Conservation (phyloP, 2,329 filamentous ascomycete species). For the Cercospora citrullina region DNA sequence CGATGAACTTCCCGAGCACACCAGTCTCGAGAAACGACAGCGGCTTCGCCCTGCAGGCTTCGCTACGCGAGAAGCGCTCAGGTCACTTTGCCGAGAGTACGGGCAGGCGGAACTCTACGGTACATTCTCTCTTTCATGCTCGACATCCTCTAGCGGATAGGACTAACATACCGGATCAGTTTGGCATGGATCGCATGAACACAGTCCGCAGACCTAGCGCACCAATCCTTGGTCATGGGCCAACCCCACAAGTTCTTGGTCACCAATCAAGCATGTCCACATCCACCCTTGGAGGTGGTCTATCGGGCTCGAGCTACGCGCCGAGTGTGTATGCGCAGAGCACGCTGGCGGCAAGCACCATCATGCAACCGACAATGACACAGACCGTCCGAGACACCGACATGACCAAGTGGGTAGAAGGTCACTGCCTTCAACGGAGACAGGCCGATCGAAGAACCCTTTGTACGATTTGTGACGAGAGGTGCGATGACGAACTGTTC, state of each 20-base stretch:
- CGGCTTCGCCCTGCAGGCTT: conserved; percentile 81
- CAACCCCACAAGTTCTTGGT: conserved; percentile 53
- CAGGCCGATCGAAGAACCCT: conserved; percentile 59
- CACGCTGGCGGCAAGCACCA: conserved; percentile 79
- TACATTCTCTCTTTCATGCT: conserved; percentile 39
- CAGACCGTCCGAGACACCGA: conserved; percentile 78
- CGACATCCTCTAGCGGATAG: conserved; percentile 31
- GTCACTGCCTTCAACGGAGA: conserved; percentile 73
- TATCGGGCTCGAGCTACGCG: conserved; percentile 58
- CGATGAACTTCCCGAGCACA: conserved; percentile 73
- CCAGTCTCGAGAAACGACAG: conserved; percentile 89
- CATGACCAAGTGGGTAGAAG: conserved; percentile 79
- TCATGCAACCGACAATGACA: conserved; percentile 81
- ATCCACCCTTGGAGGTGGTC: conserved; percentile 55
- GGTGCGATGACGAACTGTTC: conserved; percentile 71
- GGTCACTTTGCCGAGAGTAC: conserved; percentile 68
- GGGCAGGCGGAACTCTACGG: conserved; percentile 86
- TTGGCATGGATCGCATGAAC: conserved; percentile 72
- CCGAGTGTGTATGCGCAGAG: conserved; percentile 83
- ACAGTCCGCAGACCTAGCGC: conserved; percentile 63
- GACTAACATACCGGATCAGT: conserved; percentile 48
- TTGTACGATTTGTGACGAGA: conserved; percentile 76
- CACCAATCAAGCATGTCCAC: conserved; percentile 67
- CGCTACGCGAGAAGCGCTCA: conserved; percentile 88
- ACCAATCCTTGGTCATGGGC: conserved; percentile 52